Percentiles rank a stretch among this genome's conserved stretches.
Evolutionary conservation across 495 filamentous ascomycete species (phyloP).

Genomic region (Venustampulla echinocandica): DNA sequence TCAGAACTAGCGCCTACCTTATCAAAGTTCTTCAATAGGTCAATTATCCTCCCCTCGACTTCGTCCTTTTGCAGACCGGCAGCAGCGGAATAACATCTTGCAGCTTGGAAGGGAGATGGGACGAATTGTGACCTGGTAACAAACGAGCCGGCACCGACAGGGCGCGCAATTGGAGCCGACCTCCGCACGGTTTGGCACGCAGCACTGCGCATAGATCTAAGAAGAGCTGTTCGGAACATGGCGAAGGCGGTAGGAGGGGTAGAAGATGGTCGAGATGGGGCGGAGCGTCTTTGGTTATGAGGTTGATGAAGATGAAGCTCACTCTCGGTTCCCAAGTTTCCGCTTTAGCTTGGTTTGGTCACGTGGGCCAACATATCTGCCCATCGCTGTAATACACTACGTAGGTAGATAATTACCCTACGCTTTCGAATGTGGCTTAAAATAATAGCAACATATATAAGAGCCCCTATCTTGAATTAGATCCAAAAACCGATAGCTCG

Average conservation of each 20-base stretch:
- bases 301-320: conserved; percentile 13
- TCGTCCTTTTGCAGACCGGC: conserved; percentile 69
- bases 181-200: conserved; percentile 45
- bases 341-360: conserved; percentile 9
- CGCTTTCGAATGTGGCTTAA: too few species aligned
- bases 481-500: too few species aligned
- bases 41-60: conserved; percentile 86
- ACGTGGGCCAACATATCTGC: too few species aligned
- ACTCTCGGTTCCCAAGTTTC: conserved; percentile 9
- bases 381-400: too few species aligned
- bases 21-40: conserved; percentile 88
- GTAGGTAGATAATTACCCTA: too few species aligned
- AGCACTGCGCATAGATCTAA: conserved; percentile 51
- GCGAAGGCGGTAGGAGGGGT: conserved; percentile 28
- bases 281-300: too few species aligned
- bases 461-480: too few species aligned
- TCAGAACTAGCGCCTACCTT: conserved; percentile 71
- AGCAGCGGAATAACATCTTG: conserved; percentile 79
- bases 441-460: too few species aligned
- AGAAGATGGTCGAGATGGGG: conserved; percentile 11
- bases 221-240: conserved; percentile 82
- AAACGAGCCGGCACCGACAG: conserved; percentile 43
- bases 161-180: conserved; percentile 47
- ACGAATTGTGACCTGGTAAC: conserved; percentile 42
- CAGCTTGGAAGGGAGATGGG: conserved; percentile 45